A percentile compares a stretch with the other conserved stretches of the same genome.
Evolutionary conservation across 192 early-diverging fungal species (phyloP).

Genomic region (Powellomyces hirtus): DNA sequence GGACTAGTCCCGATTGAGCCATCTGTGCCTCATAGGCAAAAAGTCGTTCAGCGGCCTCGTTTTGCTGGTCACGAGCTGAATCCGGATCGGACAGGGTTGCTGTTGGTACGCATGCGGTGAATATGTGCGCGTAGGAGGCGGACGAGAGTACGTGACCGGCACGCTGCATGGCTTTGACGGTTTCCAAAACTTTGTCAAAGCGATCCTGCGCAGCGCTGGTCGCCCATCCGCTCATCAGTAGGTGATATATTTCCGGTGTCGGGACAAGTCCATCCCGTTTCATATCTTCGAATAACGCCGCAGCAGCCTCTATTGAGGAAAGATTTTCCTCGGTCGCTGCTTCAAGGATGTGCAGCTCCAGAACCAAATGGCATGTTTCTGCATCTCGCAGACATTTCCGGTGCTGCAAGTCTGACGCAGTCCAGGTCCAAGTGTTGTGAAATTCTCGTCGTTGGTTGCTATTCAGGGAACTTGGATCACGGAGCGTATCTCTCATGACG

Average conservation of each 20-base stretch:
- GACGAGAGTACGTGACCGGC: neutral
- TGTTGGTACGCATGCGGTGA: conserved; percentile 8
- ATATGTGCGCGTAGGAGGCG: conserved; percentile 4
- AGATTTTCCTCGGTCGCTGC: neutral
- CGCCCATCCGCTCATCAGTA: conserved; percentile 19
- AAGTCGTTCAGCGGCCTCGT: neutral
- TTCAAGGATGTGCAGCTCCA: conserved; percentile 4
- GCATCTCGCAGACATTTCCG: neutral
- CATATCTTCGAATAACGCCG: conserved; percentile 7
- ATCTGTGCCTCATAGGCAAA: too few species aligned
- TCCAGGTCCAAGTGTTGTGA: conserved; percentile 9
- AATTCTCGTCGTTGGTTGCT: conserved; percentile 1
- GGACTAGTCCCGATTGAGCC: neutral
- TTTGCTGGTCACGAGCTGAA: neutral
- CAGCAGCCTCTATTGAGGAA: neutral
- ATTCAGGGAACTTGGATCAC: neutral
- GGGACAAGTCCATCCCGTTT: conserved; percentile 12
- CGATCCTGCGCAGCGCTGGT: neutral
- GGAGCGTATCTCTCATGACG: neutral
- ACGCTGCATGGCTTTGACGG: conserved; percentile 3
- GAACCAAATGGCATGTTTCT: neutral
- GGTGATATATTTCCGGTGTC: neutral
- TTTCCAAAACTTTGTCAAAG: neutral
- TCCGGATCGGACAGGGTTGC: neutral
- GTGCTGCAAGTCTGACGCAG: neutral